phyloP scores from a whole-genome alignment of 2,329 filamentous ascomycete species.

The Colletotrichum tofieldiae region DNA sequence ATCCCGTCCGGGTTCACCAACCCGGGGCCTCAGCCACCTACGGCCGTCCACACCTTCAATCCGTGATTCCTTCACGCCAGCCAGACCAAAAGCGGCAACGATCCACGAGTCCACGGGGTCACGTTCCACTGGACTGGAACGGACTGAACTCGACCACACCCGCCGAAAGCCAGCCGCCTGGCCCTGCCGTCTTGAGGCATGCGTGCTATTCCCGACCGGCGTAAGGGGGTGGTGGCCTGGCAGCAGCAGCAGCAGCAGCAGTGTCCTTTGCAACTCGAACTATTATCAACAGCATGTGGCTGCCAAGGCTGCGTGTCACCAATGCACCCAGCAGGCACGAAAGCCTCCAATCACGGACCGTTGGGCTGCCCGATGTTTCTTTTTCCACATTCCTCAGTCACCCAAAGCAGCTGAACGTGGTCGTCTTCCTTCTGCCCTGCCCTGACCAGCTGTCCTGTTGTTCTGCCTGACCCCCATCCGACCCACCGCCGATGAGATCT shows the following conservation, averaged over 20 bases:
- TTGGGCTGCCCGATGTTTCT: constrained; percentile 3
- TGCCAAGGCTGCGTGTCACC: constrained; percentile 18
- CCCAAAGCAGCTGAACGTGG: constrained; percentile 8
- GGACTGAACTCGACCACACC: background rate
- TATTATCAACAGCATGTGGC: constrained; percentile 9
- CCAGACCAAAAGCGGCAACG: constrained; percentile 28
- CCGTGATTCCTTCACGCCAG: background rate
- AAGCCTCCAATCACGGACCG: constrained; percentile 16
- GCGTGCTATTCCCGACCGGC: constrained; percentile 9
- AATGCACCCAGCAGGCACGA: background rate
- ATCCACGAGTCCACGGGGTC: constrained; percentile 38
- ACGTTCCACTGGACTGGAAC: constrained; percentile 25
- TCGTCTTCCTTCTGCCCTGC: background rate
- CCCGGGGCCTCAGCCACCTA: constrained; percentile 27
- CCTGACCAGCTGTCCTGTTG: background rate
- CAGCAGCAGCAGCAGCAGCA: too few species aligned
- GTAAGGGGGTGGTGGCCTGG: background rate
- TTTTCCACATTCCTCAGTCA: constrained; percentile 36
- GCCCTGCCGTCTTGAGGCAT: constrained; percentile 37
- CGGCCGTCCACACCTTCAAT: constrained; percentile 7
- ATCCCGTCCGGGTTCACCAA: constrained; percentile 25
- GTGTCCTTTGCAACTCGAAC: too few species aligned
- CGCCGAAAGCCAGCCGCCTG: constrained; percentile 18
- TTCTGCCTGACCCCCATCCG: constrained; percentile 17
- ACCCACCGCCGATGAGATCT: constrained; percentile 8